These are phyloP conservation scores for Rhizopus arrhizus DNA, from an alignment of 371 early-diverging fungal genomes.

Conservation along the genomic window DNA sequence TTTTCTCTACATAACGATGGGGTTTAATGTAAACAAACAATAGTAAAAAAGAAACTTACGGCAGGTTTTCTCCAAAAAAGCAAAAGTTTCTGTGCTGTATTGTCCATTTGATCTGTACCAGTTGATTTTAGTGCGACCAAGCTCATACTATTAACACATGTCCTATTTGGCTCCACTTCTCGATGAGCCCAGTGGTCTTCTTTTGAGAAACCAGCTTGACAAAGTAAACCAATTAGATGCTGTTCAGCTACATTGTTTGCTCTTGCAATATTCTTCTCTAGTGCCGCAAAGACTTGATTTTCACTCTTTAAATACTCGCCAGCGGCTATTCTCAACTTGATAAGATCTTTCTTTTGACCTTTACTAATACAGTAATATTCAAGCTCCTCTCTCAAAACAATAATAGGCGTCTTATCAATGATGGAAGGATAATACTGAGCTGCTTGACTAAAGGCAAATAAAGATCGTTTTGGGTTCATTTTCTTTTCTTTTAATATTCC, in stretches of 20 bases:
- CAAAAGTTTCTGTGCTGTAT: slow-evolving; percentile 72
- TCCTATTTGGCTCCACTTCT: slow-evolving; percentile 68
- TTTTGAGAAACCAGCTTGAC: slow-evolving; percentile 76
- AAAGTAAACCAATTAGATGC: slow-evolving; percentile 84
- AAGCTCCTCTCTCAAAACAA: slow-evolving; percentile 62
- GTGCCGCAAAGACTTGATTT: slow-evolving; percentile 69
- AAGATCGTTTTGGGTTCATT: slow-evolving; percentile 15
- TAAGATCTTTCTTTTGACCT: slow-evolving; percentile 20
- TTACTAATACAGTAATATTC: slow-evolving; percentile 54
- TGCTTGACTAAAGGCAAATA: slow-evolving; percentile 14
- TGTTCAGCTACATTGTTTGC: slow-evolving; percentile 79
- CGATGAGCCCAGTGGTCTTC: slow-evolving; percentile 82
- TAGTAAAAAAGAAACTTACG: slow-evolving; percentile 30
- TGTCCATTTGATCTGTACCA: slow-evolving; percentile 65
- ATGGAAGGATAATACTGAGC: slow-evolving; percentile 53
- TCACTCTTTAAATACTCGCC: slow-evolving; percentile 61
- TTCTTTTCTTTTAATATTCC: slow-evolving; percentile 27
- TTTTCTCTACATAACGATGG: slow-evolving; percentile 54
- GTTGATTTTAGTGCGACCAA: slow-evolving; percentile 71
- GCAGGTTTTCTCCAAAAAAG: slow-evolving; percentile 82
- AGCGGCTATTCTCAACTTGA: slow-evolving; percentile 57
- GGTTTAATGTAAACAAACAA: not conserved
- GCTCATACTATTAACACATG: slow-evolving; percentile 65
- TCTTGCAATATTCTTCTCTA: slow-evolving; percentile 67
- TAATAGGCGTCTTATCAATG: slow-evolving; percentile 67